Percentiles rank a stretch among this genome's conserved stretches.
Evolutionary conservation across 257 asterid genomes (phyloP).

Genomic region (Ilex asprella): DNA sequence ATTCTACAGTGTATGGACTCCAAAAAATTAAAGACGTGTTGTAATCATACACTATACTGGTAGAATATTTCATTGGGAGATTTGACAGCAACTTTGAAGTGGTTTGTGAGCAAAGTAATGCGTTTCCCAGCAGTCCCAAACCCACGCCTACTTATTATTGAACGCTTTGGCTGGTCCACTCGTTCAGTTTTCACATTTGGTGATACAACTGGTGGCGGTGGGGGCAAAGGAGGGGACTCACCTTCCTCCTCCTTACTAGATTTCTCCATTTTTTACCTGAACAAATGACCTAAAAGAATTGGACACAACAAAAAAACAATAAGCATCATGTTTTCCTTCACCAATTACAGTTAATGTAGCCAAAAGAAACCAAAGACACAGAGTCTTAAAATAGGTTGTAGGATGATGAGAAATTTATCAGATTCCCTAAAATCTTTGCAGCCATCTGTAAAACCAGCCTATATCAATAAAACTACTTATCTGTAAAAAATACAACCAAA

Average conservation of each 20-base stretch:
- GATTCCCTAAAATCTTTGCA: no score
- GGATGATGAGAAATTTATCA: no score
- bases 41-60: slow-evolving; percentile 56
- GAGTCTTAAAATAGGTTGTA: no score
- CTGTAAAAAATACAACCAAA: no score
- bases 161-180: slow-evolving; percentile 33
- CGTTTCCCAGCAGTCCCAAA: slow-evolving; percentile 57
- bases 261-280: slow-evolving; percentile 32
- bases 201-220: slow-evolving; percentile 21
- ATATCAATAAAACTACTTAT: no score
- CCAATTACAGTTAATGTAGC: no score
- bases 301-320: slow-evolving; percentile 5
- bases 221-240: slow-evolving; percentile 21
- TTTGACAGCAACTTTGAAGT: slow-evolving; percentile 61
- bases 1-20: slow-evolving; percentile 5
- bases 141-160: slow-evolving; percentile 53
- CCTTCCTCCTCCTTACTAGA: slow-evolving; percentile 10
- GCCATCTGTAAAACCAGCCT: no score
- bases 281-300: slow-evolving; percentile 19
- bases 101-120: slow-evolving; percentile 60
- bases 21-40: slow-evolving; percentile 5
- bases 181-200: slow-evolving; percentile 25
- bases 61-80: slow-evolving; percentile 49
- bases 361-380: no score
- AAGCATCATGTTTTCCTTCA: slow-evolving; percentile 1